These are phyloP conservation scores for Penicillium sp. DNA, from an alignment of 2,329 filamentous ascomycete species.

Conservation along the genomic window DNA sequence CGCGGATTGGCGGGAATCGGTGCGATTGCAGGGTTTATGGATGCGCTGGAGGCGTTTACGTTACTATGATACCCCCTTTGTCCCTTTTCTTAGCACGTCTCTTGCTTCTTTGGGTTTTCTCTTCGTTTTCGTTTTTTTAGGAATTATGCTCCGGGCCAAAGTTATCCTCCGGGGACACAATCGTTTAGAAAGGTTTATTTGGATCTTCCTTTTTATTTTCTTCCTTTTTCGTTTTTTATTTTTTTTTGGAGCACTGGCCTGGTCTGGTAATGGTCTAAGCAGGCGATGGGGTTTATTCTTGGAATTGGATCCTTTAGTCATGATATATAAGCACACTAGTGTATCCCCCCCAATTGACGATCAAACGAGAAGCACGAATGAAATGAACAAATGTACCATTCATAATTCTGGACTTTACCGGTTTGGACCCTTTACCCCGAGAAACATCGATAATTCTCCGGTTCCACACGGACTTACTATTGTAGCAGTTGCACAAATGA, in stretches of 20 bases:
- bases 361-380: slow-evolving; percentile 6
- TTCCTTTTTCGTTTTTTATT: neutral
- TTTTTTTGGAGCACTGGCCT: no score
- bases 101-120: slow-evolving; percentile 2
- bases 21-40: slow-evolving; percentile 48
- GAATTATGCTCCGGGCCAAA: neutral
- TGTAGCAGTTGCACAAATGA: neutral
- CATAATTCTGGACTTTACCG: neutral
- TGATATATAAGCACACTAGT: slow-evolving; percentile 3
- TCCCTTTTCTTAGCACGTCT: neutral
- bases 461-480: neutral
- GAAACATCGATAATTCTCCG: slow-evolving; percentile 6
- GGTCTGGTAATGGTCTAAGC: neutral
- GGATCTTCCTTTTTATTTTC: neutral
- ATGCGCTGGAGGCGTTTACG: slow-evolving; percentile 46
- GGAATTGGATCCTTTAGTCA: slow-evolving; percentile 4
- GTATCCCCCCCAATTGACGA: neutral
- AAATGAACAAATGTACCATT: neutral
- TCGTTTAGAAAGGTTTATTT: neutral
- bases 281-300: neutral
- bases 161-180: slow-evolving; percentile 5
- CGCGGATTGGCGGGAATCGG: slow-evolving; percentile 45
- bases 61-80: slow-evolving; percentile 18
- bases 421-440: neutral
- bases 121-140: neutral